Percentiles rank a stretch among this genome's conserved stretches.
These are phyloP conservation scores for Lentinula boryana DNA, from an alignment of 768 basidiomycete genomes.

Conservation along the genomic window DNA sequence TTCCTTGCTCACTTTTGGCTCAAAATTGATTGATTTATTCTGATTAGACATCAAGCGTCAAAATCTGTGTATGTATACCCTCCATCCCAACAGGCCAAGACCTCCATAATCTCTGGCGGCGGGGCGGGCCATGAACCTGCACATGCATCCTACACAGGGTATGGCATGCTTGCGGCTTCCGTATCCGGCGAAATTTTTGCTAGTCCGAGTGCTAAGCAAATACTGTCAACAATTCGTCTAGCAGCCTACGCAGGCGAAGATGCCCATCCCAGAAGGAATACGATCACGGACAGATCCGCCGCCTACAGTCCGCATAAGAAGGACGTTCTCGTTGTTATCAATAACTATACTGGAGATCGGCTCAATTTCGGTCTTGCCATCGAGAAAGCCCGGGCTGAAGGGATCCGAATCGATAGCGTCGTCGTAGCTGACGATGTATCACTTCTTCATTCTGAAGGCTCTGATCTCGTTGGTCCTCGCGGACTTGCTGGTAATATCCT, in stretches of 20 bases:
- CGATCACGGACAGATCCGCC: not conserved
- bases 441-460: conserved; percentile 21
- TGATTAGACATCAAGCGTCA: conserved; percentile 26
- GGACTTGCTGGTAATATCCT: conserved; percentile 41
- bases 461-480: conserved; percentile 38
- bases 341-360: conserved; percentile 50
- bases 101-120: conserved; percentile 42
- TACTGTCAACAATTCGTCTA: conserved; percentile 41
- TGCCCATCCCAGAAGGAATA: conserved; percentile 8
- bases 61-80: conserved; percentile 27
- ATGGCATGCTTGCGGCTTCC: conserved; percentile 49
- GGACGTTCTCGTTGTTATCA: conserved; percentile 34
- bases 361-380: conserved; percentile 55
- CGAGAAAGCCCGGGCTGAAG: conserved; percentile 38
- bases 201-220: conserved; percentile 54
- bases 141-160: conserved; percentile 49
- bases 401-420: conserved; percentile 35
- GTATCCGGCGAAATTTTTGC: conserved; percentile 62
- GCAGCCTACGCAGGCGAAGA: conserved; percentile 28
- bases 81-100: conserved; percentile 16
- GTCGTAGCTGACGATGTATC: conserved; percentile 55
- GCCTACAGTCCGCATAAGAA: conserved; percentile 1
- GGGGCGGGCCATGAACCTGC: conserved; percentile 59
- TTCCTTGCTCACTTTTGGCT: not conserved
- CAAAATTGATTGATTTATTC: not conserved